phyloP scores from a whole-genome alignment of 768 basidiomycete species.

The Suillus paluster region DNA sequence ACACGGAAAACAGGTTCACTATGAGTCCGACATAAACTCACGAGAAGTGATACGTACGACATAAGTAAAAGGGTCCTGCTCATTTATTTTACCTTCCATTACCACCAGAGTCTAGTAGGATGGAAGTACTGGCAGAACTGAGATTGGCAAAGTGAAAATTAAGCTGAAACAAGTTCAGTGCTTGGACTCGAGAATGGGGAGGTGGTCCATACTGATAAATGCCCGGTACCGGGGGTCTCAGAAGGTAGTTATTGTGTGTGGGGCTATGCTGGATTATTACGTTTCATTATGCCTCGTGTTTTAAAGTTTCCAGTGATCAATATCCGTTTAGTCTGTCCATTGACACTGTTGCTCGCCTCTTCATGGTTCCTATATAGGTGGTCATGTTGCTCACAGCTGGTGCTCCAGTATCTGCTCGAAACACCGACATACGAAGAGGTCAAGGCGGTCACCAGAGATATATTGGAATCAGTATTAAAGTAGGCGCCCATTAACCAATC shows the following conservation, averaged over 20 bases:
- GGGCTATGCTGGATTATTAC: neutral
- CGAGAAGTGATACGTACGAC: neutral
- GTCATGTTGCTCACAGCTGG: neutral
- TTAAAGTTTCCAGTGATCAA: too few relatives aligned
- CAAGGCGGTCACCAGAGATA: neutral
- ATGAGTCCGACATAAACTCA: neutral
- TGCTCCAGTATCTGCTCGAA: neutral
- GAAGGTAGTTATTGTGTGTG: neutral
- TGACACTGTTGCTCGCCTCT: neutral
- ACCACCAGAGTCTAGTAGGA: neutral
- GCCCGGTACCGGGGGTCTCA: neutral
- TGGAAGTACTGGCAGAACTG: neutral
- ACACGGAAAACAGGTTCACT: too few relatives aligned
- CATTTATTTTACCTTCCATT: too few relatives aligned
- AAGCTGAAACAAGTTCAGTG: neutral
- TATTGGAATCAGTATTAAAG: neutral
- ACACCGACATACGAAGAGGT: neutral
- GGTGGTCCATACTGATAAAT: neutral
- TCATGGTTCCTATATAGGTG: neutral
- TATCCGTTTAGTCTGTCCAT: too few relatives aligned
- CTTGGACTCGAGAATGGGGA: neutral
- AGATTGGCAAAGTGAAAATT: neutral
- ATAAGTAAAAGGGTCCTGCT: neutral
- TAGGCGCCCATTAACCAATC: neutral
- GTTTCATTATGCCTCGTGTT: neutral